Conservation (phyloP, 202 grass and related monocot species). For the Dendrocalamus latiflorus region DNA sequence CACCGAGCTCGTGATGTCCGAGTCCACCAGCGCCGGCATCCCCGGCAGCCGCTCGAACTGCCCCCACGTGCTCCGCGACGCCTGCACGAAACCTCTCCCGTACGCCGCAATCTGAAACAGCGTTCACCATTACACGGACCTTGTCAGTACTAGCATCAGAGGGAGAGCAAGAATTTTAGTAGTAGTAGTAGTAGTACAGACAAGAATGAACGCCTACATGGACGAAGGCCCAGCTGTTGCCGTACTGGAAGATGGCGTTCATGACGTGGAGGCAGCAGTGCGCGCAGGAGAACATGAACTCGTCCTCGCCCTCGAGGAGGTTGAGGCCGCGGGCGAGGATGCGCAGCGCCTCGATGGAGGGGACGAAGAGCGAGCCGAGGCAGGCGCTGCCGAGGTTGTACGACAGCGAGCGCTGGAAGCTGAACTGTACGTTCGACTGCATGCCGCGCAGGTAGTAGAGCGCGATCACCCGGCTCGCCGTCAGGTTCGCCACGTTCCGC, state of each 20-base stretch:
- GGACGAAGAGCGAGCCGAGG: slow-evolving; percentile 87
- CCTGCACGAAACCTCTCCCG: slow-evolving; percentile 74
- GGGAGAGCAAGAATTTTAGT: not conserved
- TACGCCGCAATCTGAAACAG: slow-evolving; percentile 75
- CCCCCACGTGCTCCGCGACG: slow-evolving; percentile 82
- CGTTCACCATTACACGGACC: not conserved
- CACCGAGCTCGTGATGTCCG: slow-evolving; percentile 90
- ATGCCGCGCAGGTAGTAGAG: slow-evolving; percentile 98
- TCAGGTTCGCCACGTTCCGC: slow-evolving; percentile 94
- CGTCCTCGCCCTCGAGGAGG: slow-evolving; percentile 93
- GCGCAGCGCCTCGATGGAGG: slow-evolving; percentile 80
- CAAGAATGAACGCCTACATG: slow-evolving; percentile 39
- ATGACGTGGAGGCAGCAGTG: slow-evolving; percentile 96
- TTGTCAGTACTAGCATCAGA: not conserved
- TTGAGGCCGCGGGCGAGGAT: slow-evolving; percentile 90
- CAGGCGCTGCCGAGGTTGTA: slow-evolving; percentile 97
- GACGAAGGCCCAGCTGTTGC: slow-evolving; percentile 98
- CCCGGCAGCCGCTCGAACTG: slow-evolving; percentile 61
- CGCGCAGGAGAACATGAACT: slow-evolving; percentile 98
- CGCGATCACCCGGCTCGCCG: slow-evolving; percentile 82
- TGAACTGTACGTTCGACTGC: slow-evolving; percentile 83
- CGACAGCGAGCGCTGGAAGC: slow-evolving; percentile 89
- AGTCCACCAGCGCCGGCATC: slow-evolving; percentile 82
- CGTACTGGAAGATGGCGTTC: slow-evolving; percentile 82
- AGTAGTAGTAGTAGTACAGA: too few species aligned